Evolutionary conservation across 257 asterid genomes (phyloP).

Genomic region (Plantago elongata): DNA sequence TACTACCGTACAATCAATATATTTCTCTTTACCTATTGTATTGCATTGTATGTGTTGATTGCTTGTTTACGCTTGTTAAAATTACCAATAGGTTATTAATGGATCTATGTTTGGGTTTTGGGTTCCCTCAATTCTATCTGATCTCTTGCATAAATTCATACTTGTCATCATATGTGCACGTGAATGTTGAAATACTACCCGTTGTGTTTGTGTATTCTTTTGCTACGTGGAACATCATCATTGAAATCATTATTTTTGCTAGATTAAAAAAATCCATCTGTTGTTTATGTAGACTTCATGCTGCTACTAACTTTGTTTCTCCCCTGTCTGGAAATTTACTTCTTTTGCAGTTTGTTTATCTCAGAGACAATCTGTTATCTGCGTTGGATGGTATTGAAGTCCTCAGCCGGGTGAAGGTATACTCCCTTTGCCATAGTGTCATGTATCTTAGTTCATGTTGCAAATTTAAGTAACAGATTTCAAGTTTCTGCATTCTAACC

Average conservation of each 20-base stretch:
- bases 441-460: constrained; percentile 15
- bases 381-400: constrained; percentile 86
- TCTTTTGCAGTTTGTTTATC: constrained; percentile 85
- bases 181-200: not conserved
- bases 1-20: too few relatives aligned
- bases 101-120: not conserved
- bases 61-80: too few relatives aligned
- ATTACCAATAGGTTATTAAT: too few relatives aligned
- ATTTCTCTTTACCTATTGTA: too few relatives aligned
- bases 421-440: constrained; percentile 16
- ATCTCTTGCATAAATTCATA: not conserved
- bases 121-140: constrained; percentile 3
- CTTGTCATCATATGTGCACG: not conserved
- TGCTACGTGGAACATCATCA: constrained; percentile 2
- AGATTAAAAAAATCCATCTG: constrained; percentile 15
- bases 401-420: constrained; percentile 88
- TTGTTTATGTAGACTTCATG: constrained; percentile 12
- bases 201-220: not conserved
- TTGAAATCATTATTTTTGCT: not conserved
- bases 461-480: constrained; percentile 14
- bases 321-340: constrained; percentile 9
- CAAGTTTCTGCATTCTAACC: constrained; percentile 15
- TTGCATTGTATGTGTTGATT: too few relatives aligned
- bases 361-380: constrained; percentile 93
- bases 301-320: constrained; percentile 6